Evolutionary conservation across 345 rosid genomes (phyloP), one percentile per base, ranked within the genome.

Genomic region (Eucalyptus regnans): DNA sequence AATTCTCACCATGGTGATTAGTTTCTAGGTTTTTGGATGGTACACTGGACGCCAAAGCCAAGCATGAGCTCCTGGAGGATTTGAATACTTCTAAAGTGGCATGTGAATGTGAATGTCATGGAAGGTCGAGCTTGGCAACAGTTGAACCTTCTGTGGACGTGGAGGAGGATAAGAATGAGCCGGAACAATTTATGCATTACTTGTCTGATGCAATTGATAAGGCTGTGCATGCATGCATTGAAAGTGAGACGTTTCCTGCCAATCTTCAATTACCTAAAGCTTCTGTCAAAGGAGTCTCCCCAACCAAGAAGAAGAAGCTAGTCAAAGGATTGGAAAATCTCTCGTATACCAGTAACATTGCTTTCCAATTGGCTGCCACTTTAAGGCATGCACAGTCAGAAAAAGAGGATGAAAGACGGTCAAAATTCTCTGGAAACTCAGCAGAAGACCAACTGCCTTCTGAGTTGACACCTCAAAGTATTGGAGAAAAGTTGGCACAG

Each of bases 331-430:
- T 89, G 37, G 97, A 95, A 92, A 92, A 95, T 83, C 95, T 97
- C 68, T 66, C 93, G 86, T 98, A 92, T 88, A 90, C 99, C 88
- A 92, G 97, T 95, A 98, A 92, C 92, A 91, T 96, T 92, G 95
- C 99, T 80, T 98, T 98, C 91, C 96, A 95, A 91, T 89, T 97
- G 89, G 95, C 95, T 87, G 96, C 97, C 87, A 90, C 96, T 86
- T 79, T 94, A 58, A 94, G 91, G 87, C 94, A 91, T 50, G 88
- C 87, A 9, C 90, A 31, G 33, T 90, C 92, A 62, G 87, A 91
- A 31, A 92, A 89, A 60, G 89, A 88, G 91, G 92, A 91, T 89
- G 90, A 80, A 37, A 88, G 71, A 56, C 87, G n/a, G 66, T 80
- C 79, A 62, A 41, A 13, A 87, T 62, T 50, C 18, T 83, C 91